Conservation (phyloP, 2,329 filamentous ascomycete species). For the Aspergillus aculeatus region DNA sequence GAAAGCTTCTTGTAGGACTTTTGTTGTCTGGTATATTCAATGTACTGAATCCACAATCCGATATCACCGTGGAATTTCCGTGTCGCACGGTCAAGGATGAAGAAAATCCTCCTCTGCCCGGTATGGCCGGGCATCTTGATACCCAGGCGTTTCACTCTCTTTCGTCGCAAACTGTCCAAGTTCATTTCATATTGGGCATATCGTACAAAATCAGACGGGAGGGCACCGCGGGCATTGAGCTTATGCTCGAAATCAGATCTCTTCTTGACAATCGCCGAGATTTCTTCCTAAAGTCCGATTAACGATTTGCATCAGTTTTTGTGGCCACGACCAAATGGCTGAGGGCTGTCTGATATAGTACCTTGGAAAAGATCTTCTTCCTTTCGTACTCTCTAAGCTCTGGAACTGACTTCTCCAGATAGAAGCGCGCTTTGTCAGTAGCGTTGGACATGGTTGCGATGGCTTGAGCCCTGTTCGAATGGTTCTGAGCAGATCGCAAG, state of each 20-base stretch:
- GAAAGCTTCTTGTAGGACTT: slow-evolving; percentile 62
- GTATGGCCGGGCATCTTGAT: slow-evolving; percentile 69
- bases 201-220: slow-evolving; percentile 74
- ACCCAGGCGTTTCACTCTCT: slow-evolving; percentile 77
- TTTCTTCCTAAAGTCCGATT: slow-evolving; percentile 67
- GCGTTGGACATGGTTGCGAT: slow-evolving; percentile 68
- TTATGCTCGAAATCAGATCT: slow-evolving; percentile 92
- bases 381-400: slow-evolving; percentile 90
- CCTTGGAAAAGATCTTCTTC: slow-evolving; percentile 85
- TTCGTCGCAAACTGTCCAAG: slow-evolving; percentile 71
- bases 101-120: slow-evolving; percentile 80
- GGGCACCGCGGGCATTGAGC: slow-evolving; percentile 76
- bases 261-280: slow-evolving; percentile 81
- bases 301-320: slow-evolving; percentile 12
- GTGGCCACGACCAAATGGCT: background rate
- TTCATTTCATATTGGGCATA: slow-evolving; percentile 75
- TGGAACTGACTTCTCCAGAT: slow-evolving; percentile 85
- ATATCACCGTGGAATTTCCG: slow-evolving; percentile 79
- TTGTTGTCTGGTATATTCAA: slow-evolving; percentile 72
- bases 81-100: slow-evolving; percentile 83
- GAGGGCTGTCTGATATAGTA: slow-evolving; percentile 35
- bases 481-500: background rate
- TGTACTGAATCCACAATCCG: slow-evolving; percentile 84
- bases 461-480: background rate
- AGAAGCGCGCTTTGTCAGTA: slow-evolving; percentile 92